Percentiles rank a stretch among this genome's conserved stretches.
phyloP scores from a whole-genome alignment of 352 stramenopile species.

The Stephanocyclus meneghinianus region DNA sequence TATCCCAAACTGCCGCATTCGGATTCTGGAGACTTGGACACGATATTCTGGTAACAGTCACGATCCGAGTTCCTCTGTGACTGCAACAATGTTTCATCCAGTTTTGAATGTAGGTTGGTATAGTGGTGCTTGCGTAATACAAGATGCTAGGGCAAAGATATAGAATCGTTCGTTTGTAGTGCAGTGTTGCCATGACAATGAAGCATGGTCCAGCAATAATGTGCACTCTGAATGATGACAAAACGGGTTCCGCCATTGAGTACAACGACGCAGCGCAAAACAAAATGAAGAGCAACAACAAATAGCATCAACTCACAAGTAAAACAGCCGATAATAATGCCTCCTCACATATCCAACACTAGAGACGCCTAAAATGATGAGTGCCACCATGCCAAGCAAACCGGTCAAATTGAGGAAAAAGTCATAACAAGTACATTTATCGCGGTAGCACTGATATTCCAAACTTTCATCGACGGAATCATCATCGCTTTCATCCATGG shows the following conservation, averaged over 20 bases:
- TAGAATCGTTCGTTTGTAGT: constrained; percentile 54
- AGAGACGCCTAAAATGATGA: constrained; percentile 38
- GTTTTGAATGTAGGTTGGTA: constrained; percentile 9
- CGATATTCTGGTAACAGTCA: constrained; percentile 43
- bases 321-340: constrained; percentile 51
- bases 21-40: not conserved
- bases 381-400: constrained; percentile 24
- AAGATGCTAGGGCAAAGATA: constrained; percentile 36
- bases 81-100: constrained; percentile 1
- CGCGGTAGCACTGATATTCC: constrained; percentile 28
- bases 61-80: constrained; percentile 20
- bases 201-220: constrained; percentile 40
- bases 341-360: constrained; percentile 44
- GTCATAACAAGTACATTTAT: constrained; percentile 54
- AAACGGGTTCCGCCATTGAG: no score
- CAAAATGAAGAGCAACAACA: not conserved
- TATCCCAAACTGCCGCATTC: constrained; percentile 13
- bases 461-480: not conserved
- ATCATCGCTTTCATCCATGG: constrained; percentile 7
- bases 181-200: constrained; percentile 46
- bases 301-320: constrained; percentile 12
- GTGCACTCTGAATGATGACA: constrained; percentile 19
- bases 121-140: constrained; percentile 13
- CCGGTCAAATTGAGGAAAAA: constrained; percentile 60
- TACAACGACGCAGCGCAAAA: no score